Evolutionary conservation across 2,329 filamentous ascomycete species (phyloP), one percentile per base, ranked within the genome.

Genomic region (Pseudonectria foliicola): DNA sequence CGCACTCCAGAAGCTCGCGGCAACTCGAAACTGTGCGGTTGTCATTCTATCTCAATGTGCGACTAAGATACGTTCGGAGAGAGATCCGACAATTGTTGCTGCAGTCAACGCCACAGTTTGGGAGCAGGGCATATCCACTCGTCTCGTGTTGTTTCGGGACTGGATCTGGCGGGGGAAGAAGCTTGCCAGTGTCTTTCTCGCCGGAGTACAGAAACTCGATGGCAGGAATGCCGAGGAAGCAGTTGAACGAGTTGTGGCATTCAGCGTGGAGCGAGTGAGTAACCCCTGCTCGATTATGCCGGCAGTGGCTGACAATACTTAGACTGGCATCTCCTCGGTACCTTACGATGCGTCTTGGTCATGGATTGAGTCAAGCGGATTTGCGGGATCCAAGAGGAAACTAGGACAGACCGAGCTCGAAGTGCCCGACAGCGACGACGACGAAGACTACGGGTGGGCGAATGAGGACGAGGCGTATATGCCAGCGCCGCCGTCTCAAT

Each of bases 81-180:
- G 65, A 45, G 74, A 70, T 45, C 83, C 88, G 11, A 74, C 81
- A 10, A 66, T 96, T 31, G 73, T 81, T 34, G 83, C 88, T 12
- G 78, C 85, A 27, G 70, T 95, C 43, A 82, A 82, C 37, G 80
- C 83, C 11, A 70, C 70, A 13, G 76, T 83, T 27, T 95, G 89
- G 89, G 88, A 95, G 41, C 78, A 77, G 44, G 82, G 79, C 23
- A 67, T 95, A 25, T 75, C 77, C 42, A 84, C 78, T 27, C 73
- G 87, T 35, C 58, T 95, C 41, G 81, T 82, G 15, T 60, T 95
- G 24, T 94, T 92, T 58, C 74, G 83, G 50, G 86, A 95, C 62
- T 89, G 77, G 74, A 72, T 67, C 42, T 75, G 70, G 62, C 60
- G 63, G 34, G 60, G 62, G 28, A 61, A 62, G 29, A 60, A 58